Evolutionary conservation across 139 green algal genomes (phyloP).

Genomic region (Raphidocelis subcapitata): DNA sequence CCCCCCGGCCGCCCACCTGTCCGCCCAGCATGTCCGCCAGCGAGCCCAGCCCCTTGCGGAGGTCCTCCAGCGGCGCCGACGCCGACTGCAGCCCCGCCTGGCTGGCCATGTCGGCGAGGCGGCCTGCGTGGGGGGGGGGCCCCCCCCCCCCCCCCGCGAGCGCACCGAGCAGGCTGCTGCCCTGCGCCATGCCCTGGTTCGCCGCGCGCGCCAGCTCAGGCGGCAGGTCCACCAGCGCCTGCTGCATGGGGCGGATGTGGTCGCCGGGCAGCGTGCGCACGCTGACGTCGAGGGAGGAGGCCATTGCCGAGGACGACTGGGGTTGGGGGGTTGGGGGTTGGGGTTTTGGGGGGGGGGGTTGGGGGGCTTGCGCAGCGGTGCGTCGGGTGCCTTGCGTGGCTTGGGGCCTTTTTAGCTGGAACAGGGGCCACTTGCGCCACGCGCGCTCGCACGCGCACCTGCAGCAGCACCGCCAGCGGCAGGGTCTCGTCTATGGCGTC

Average conservation of each 20-base stretch:
- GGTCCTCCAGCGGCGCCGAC: constrained; percentile 39
- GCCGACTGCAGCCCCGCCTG: constrained; percentile 51
- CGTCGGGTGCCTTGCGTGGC: too few relatives aligned
- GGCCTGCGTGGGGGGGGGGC: too few relatives aligned
- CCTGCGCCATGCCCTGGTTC: constrained; percentile 46
- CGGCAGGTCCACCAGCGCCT: constrained; percentile 59
- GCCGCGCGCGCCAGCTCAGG: constrained; percentile 55
- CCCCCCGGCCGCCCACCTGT: constrained; percentile 14
- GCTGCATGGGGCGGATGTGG: constrained; percentile 81
- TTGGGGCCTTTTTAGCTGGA: too few relatives aligned
- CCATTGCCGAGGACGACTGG: too few relatives aligned
- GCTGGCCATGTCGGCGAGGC: constrained; percentile 40
- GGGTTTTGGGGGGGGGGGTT: too few relatives aligned
- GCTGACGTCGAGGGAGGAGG: constrained; percentile 62
- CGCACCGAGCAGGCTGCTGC: constrained; percentile 51
- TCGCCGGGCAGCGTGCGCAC: constrained; percentile 77
- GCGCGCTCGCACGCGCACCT: constrained; percentile 14
- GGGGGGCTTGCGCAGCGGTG: too few relatives aligned
- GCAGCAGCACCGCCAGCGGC: constrained; percentile 66
- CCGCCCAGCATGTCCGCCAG: constrained; percentile 43
- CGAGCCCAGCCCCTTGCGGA: constrained; percentile 39
- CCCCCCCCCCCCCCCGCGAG: too few relatives aligned
- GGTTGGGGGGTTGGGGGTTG: too few relatives aligned
- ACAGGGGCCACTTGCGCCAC: too few relatives aligned
- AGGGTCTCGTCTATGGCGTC: constrained; percentile 91